Base-by-base conservation (phyloP, 805 yeast genomes). In the Sungouiella thailandica region DNA sequence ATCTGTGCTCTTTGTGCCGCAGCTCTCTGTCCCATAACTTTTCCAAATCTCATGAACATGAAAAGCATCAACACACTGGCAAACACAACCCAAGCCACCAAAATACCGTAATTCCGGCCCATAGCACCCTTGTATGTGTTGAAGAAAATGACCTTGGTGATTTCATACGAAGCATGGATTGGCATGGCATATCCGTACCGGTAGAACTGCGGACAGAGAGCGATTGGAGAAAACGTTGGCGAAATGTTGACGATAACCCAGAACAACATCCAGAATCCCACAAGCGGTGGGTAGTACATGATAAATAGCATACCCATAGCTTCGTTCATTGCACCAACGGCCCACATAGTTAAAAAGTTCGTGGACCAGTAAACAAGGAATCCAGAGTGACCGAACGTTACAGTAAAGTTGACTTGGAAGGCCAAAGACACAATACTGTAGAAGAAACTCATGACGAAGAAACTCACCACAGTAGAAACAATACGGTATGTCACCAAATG, bases 301-400 rank as follows among this genome's bases (percentile, higher is more conserved):
- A 80, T 60, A 6, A 72, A 52, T 5, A 82, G 20, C 54, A 77
- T 51, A 1, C 78, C 77, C 46, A 72, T 59, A 41, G 80, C 75
- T 56, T 84, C 93, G 50, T 79, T 81, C 19, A 81, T 78, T 28
- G 82, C 75, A 38, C 94, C 94, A 23, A 83, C 81, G 1, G 89
- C 85, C 41, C 77, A 60, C 85, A 84, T 78, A 5, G 85, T 72
- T 31, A 84, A 45, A 53, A 63, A 84, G 5, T 78, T 68, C 22
- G 77, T 45, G 74, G 80, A 70, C 94, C 94, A 85, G 41, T 72
- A 74, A 1, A 83, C 78, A 25, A 84, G 69, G 55, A 83, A 83
- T 0, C 94, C 94, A 7, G 78, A 74, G 19, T 57, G 65, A 2
- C 86, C 88, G 60, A 76, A 83, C 0, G 84, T 59, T 2, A 34